A percentile compares a stretch with the other conserved stretches of the same genome.
phyloP scores from a whole-genome alignment of 352 stramenopile species.

The Phytophthora cryptogea region DNA sequence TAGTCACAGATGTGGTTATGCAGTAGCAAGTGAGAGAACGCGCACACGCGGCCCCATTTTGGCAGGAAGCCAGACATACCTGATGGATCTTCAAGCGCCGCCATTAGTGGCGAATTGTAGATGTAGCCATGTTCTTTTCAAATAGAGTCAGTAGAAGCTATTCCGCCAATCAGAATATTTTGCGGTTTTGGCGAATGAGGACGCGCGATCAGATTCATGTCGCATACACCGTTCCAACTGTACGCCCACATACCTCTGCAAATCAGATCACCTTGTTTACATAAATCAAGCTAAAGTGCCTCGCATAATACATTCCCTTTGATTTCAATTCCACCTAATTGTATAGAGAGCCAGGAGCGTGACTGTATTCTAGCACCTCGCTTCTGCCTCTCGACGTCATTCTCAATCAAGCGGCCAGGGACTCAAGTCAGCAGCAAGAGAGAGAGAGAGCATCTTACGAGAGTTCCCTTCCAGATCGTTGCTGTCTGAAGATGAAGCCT shows the following conservation, averaged over 20 bases:
- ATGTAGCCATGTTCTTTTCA: neutral
- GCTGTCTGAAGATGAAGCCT: neutral
- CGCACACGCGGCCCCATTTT: neutral
- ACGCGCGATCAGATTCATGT: slow-evolving; percentile 4
- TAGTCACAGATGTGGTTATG: neutral
- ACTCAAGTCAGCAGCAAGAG: slow-evolving; percentile 5
- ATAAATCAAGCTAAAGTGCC: too few relatives aligned
- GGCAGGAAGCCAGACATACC: slow-evolving; percentile 4
- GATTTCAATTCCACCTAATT: too few relatives aligned
- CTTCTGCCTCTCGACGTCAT: neutral
- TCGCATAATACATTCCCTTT: too few relatives aligned
- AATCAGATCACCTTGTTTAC: too few relatives aligned
- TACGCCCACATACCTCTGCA: neutral
- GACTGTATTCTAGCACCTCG: too few relatives aligned
- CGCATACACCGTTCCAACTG: neutral
- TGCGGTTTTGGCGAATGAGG: slow-evolving; percentile 9
- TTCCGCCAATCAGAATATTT: slow-evolving; percentile 15
- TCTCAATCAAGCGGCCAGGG: slow-evolving; percentile 13
- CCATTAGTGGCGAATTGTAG: neutral
- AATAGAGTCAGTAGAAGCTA: slow-evolving; percentile 13
- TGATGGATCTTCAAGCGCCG: slow-evolving; percentile 23
- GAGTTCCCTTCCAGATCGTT: neutral
- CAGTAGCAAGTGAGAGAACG: neutral
- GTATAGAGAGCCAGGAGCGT: too few relatives aligned
- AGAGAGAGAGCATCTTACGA: neutral